Evolutionary conservation across 371 early-diverging fungal species (phyloP).

Genomic region (Coemansia sp.): DNA sequence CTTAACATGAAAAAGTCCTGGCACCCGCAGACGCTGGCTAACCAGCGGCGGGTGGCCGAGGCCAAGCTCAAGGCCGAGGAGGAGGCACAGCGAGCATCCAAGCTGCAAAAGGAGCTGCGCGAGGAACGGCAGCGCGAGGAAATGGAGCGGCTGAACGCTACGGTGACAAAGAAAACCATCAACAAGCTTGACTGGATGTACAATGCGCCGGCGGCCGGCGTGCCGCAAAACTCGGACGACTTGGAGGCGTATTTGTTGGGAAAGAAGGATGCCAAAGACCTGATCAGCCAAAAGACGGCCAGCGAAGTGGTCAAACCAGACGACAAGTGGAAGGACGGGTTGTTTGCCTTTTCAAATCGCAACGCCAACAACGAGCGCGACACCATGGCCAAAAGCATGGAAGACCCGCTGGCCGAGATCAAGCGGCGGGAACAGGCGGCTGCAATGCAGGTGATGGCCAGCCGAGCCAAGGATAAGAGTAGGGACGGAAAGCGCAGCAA

Average conservation of each 20-base stretch:
- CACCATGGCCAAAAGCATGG: slow-evolving; percentile 80
- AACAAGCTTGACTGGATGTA: slow-evolving; percentile 97
- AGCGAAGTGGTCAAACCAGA: slow-evolving; percentile 5
- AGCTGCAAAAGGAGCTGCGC: slow-evolving; percentile 86
- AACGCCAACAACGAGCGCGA: slow-evolving; percentile 82
- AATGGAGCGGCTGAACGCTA: slow-evolving; percentile 63
- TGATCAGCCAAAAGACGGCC: slow-evolving; percentile 52
- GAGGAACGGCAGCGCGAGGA: slow-evolving; percentile 90
- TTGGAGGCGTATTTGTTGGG: slow-evolving; percentile 92
- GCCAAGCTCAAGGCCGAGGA: slow-evolving; percentile 81
- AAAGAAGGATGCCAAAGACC: slow-evolving; percentile 74
- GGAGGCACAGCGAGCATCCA: slow-evolving; percentile 83
- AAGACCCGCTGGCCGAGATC: slow-evolving; percentile 90
- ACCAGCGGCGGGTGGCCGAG: slow-evolving; percentile 92
- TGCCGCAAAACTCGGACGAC: slow-evolving; percentile 60
- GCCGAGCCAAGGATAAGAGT: slow-evolving; percentile 4
- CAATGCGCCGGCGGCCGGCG: slow-evolving; percentile 65
- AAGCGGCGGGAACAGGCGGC: slow-evolving; percentile 82
- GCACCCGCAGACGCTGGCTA: slow-evolving; percentile 91
- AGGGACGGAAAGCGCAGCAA: slow-evolving; percentile 6
- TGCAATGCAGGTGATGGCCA: slow-evolving; percentile 55
- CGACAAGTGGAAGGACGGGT: slow-evolving; percentile 30
- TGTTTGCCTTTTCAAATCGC: slow-evolving; percentile 47
- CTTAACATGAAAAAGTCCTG: slow-evolving; percentile 93
- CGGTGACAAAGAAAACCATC: slow-evolving; percentile 58